These are phyloP conservation scores for Boletus tomentosulus DNA, from an alignment of 768 basidiomycete species.

Conservation along the genomic window DNA sequence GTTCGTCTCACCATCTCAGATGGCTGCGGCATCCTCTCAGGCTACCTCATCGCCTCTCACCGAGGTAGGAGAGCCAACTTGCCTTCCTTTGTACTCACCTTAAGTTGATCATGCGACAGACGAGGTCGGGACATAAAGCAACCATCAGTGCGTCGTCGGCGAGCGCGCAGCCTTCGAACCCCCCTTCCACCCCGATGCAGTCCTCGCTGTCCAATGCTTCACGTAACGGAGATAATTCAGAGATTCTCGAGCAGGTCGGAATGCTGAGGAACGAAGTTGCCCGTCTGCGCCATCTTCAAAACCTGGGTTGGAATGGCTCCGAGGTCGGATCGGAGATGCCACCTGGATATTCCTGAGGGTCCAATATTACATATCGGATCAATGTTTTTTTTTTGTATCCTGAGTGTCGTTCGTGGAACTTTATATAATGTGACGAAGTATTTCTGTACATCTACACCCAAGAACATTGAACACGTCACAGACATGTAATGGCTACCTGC, in stretches of 20 bases:
- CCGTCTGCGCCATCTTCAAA: conserved; percentile 2
- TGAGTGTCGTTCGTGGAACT: too few relatives aligned
- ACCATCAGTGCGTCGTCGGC: too few relatives aligned
- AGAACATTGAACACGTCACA: too few relatives aligned
- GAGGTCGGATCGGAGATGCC: neutral
- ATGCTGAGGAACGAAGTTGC: conserved; percentile 8
- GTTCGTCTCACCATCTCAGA: neutral
- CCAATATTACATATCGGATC: too few relatives aligned
- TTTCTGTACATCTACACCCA: too few relatives aligned
- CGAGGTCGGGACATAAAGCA: neutral
- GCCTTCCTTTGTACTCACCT: neutral
- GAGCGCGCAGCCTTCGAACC: neutral
- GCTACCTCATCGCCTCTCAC: neutral
- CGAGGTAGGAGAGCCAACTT: neutral
- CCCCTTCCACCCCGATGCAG: neutral
- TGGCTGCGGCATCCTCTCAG: neutral
- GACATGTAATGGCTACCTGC: too few relatives aligned
- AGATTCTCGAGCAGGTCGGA: neutral
- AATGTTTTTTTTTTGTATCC: too few relatives aligned
- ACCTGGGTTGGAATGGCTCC: neutral
- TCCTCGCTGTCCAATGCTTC: neutral
- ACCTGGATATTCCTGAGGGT: neutral
- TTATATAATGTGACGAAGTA: too few relatives aligned
- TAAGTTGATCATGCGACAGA: neutral
- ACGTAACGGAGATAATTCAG: neutral